Conservation (phyloP, 148 eudicot genomes). For the Suaeda aralocaspica region DNA sequence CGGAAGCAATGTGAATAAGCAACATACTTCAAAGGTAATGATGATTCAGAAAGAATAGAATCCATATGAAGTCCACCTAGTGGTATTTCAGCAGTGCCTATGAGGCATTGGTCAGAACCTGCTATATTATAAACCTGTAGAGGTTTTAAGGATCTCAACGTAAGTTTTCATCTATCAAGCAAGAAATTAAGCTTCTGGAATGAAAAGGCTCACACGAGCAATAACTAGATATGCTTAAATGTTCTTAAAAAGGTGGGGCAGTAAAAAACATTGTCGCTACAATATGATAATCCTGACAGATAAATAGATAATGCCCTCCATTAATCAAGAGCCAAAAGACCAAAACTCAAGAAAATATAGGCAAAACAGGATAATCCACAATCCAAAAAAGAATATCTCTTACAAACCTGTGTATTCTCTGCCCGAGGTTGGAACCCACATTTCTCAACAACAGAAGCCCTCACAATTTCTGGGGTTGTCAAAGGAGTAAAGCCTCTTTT, state of each 20-base stretch:
- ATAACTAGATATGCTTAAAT: not conserved
- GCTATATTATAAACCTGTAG: slow-evolving; percentile 74
- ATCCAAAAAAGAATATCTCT: not conserved
- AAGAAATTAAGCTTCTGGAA: not conserved
- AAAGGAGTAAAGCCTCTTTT: slow-evolving; percentile 85
- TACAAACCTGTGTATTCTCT: slow-evolving; percentile 75
- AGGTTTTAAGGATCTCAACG: slow-evolving; percentile 3
- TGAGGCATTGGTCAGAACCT: slow-evolving; percentile 84
- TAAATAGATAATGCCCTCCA: not conserved
- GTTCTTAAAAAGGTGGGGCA: not conserved
- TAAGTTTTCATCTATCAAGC: not conserved
- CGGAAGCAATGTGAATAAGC: slow-evolving; percentile 95
- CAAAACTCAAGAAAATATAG: not conserved
- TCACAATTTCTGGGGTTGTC: slow-evolving; percentile 83
- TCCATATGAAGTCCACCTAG: slow-evolving; percentile 90
- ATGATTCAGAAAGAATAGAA: slow-evolving; percentile 66
- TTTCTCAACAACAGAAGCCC: slow-evolving; percentile 83
- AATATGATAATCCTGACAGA: not conserved
- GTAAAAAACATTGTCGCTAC: no score
- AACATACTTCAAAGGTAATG: slow-evolving; percentile 75
- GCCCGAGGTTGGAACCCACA: slow-evolving; percentile 98
- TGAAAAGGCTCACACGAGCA: not conserved
- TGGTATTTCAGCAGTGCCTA: slow-evolving; percentile 91
- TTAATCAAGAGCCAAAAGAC: not conserved
- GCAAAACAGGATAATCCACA: not conserved